These are phyloP conservation scores for Phytopythium ostracodes DNA, from an alignment of 352 stramenopile species.

Conservation along the genomic window DNA sequence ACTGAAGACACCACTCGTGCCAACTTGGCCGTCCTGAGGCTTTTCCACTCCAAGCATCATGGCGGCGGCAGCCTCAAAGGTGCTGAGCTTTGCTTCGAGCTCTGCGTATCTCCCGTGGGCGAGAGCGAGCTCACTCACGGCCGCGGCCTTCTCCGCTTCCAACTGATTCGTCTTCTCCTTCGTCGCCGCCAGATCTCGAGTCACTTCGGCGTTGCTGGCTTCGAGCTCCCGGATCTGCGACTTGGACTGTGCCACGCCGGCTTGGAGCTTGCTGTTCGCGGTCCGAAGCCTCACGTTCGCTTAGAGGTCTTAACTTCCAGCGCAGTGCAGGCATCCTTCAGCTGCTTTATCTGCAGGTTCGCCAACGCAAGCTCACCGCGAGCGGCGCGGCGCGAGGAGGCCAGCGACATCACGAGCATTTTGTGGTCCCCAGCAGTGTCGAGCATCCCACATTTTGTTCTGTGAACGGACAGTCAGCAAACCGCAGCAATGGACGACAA, in stretches of 20 bases:
- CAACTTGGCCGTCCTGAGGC: too few species aligned
- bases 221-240: too few species aligned
- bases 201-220: too few species aligned
- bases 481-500: too few species aligned
- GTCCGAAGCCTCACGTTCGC: not conserved
- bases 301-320: not conserved
- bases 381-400: not conserved
- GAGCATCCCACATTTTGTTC: too few species aligned
- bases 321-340: not conserved
- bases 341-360: not conserved
- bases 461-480: too few species aligned
- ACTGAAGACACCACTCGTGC: too few species aligned
- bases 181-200: too few species aligned
- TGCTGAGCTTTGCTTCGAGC: not conserved
- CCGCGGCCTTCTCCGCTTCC: not conserved
- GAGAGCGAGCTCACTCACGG: not conserved
- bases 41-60: too few species aligned
- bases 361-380: not conserved
- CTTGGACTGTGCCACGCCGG: not conserved
- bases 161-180: not conserved
- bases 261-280: not conserved
- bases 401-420: too few species aligned
- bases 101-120: not conserved
- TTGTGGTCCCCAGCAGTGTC: too few species aligned
- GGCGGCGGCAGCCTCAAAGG: not conserved